A percentile compares a stretch with the other conserved stretches of the same genome.
These are phyloP conservation scores for Phanerochaete sordida DNA, from an alignment of 768 basidiomycete species.

Conservation along the genomic window DNA sequence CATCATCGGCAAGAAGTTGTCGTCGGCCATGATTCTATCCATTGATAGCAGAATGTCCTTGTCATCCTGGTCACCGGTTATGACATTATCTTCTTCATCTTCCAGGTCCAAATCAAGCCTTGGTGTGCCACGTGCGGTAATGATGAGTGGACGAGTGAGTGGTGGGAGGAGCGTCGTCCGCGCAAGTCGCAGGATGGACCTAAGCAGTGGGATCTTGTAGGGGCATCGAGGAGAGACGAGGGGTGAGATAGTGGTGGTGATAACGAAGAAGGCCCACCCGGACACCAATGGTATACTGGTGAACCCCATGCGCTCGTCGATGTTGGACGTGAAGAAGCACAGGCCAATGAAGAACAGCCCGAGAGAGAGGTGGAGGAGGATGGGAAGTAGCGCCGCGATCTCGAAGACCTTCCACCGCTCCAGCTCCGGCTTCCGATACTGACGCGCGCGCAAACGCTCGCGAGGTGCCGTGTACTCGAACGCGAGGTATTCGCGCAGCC, in stretches of 20 bases:
- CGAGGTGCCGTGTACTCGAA: not conserved
- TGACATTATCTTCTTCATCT: not conserved
- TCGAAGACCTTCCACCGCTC: not conserved
- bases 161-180: too few species aligned
- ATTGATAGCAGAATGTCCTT: not conserved
- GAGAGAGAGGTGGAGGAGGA: not conserved
- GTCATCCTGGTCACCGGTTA: not conserved
- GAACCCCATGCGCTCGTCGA: not conserved
- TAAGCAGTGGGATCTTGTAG: conserved; percentile 1
- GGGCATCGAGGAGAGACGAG: conserved; percentile 3
- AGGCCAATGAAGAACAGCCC: conserved; percentile 2
- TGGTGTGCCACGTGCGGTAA: too few species aligned
- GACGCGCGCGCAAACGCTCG: not conserved
- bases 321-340: not conserved
- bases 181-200: too few species aligned
- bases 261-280: not conserved
- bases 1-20: not conserved
- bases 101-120: not conserved
- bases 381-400: not conserved
- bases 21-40: not conserved
- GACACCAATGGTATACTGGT: not conserved
- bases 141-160: too few species aligned
- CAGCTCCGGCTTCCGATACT: not conserved
- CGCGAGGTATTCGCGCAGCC: conserved; percentile 1
- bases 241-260: not conserved